Conservation (phyloP, 2,329 filamentous ascomycete species). For the Scedosporium apiospermum region DNA sequence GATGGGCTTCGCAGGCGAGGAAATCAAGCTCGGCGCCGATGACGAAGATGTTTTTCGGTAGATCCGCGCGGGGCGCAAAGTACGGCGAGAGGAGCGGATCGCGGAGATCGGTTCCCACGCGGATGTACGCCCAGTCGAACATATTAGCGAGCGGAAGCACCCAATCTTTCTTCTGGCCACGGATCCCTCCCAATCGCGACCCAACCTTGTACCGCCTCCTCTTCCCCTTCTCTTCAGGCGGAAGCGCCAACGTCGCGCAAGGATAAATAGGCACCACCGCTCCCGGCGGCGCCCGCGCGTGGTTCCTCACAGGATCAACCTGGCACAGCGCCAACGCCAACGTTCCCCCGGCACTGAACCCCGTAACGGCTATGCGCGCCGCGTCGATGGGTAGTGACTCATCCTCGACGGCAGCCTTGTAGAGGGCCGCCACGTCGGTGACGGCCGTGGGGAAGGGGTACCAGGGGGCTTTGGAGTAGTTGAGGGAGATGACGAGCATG, state of each 20-base stretch:
- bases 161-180: slow-evolving; percentile 11
- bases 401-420: slow-evolving; percentile 31
- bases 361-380: slow-evolving; percentile 28
- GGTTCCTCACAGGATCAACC: slow-evolving; percentile 22
- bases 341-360: slow-evolving; percentile 44
- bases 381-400: slow-evolving; percentile 33
- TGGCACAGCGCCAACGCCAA: slow-evolving; percentile 32
- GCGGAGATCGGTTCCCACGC: slow-evolving; percentile 18
- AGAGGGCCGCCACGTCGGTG: slow-evolving; percentile 35
- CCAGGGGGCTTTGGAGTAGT: slow-evolving; percentile 38
- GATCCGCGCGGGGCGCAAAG: slow-evolving; percentile 18
- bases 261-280: slow-evolving; percentile 34
- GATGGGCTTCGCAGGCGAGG: slow-evolving; percentile 14
- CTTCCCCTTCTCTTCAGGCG: slow-evolving; percentile 14
- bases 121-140: slow-evolving; percentile 25
- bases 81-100: slow-evolving; percentile 24
- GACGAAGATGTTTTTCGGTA: slow-evolving; percentile 26
- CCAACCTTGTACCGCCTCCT: slow-evolving; percentile 17
- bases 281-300: slow-evolving; percentile 10
- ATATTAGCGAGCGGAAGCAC: slow-evolving; percentile 13
- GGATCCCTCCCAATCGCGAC: slow-evolving; percentile 10
- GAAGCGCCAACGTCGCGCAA: slow-evolving; percentile 23
- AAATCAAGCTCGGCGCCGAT: slow-evolving; percentile 28
- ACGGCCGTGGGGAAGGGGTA: slow-evolving; percentile 32
- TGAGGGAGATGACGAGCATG: slow-evolving; percentile 35